Evolutionary conservation across 2,329 filamentous ascomycete species (phyloP).

Genomic region (Diaporthe ilicicola): DNA sequence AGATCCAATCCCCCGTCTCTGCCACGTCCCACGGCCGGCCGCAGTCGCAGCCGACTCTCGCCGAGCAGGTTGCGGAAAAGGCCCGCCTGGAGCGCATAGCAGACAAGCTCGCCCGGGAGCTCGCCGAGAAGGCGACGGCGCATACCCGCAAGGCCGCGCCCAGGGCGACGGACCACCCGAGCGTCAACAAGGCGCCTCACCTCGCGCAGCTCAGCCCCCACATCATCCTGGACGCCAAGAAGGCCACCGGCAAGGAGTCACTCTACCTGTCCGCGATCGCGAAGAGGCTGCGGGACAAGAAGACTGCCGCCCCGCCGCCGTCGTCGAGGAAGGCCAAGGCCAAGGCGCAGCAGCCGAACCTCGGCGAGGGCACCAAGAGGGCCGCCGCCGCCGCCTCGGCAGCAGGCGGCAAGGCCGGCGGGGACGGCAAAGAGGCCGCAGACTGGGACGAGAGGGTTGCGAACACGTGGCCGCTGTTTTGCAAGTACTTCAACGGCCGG

Average conservation of each 20-base stretch:
- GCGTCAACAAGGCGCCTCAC: constrained; percentile 64
- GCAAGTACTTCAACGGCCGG: constrained; percentile 88
- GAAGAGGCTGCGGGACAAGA: constrained; percentile 51
- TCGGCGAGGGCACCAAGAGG: constrained; percentile 33
- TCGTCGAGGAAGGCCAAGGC: constrained; percentile 8
- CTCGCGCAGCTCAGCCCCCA: constrained; percentile 67
- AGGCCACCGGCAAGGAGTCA: constrained; percentile 80
- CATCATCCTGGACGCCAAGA: constrained; percentile 80
- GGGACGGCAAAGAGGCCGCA: neutral
- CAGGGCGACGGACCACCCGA: constrained; percentile 61
- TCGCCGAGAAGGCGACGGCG: constrained; percentile 61
- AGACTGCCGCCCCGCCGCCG: constrained; percentile 25
- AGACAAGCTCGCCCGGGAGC: constrained; percentile 61
- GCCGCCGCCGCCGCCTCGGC: constrained; percentile 7
- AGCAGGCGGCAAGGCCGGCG: constrained; percentile 11
- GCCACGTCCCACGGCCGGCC: constrained; percentile 35
- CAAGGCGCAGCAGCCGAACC: constrained; percentile 34
- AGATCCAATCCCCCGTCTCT: constrained; percentile 28
- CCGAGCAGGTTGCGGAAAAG: constrained; percentile 66
- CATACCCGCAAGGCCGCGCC: constrained; percentile 62
- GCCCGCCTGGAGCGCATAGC: constrained; percentile 69
- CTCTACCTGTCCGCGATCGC: constrained; percentile 73
- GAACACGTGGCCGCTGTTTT: constrained; percentile 75
- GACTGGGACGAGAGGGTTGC: constrained; percentile 63
- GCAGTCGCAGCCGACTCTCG: constrained; percentile 47